Evolutionary conservation across 331 rosid species (phyloP), one percentile per base, ranked within the genome.

Genomic region (Malus hybrid): DNA sequence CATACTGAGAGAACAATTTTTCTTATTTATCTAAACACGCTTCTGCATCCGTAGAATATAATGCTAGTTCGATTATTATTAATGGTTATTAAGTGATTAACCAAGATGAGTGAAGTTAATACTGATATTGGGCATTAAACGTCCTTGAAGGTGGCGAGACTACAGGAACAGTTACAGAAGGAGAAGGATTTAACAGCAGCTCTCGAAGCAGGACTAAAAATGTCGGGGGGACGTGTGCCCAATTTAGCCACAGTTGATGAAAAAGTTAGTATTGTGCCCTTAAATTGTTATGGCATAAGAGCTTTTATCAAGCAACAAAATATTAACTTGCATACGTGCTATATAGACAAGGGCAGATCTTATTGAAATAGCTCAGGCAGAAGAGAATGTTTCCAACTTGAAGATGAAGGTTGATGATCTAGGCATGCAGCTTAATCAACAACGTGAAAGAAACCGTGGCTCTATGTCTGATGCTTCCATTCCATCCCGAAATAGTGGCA

Each of bases 321-420:
- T 68, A 29, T 28, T 76, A 74, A 84, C 57, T 46, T 81, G 61
- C 33, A 76, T 77, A 68, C 71, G 75, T 78, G 73, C 71, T 72
- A 79, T 74, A 79, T 79, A 95, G 99, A 84, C 86, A 58, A 89
- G 79, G 89, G 79, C 84, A 78, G 90, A 89, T 70, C 87, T 92
- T 63, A 86, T 82, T 81, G 96, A 90, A 84, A 80, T 90, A 77
- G 83, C 90, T 68, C 77, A 70, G 76, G 84, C 78, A 67, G 97
- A 85, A 84, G 84, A 72, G 13, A 93, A 86, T 66, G 86, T 90
- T 57, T 71, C 72, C 78, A 77, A 82, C 75, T 83, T 95, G 77
- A 91, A 83, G 53, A 76, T 77, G 80, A 87, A 82, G 86, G 84
- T 86, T 68, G 83, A 69, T 74, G 88, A 87, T 72, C 81, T 90